A percentile compares a stretch with the other conserved stretches of the same genome.
Evolutionary conservation across 208 protist genomes (phyloP).

Genomic region (Crithidia expoeki): DNA sequence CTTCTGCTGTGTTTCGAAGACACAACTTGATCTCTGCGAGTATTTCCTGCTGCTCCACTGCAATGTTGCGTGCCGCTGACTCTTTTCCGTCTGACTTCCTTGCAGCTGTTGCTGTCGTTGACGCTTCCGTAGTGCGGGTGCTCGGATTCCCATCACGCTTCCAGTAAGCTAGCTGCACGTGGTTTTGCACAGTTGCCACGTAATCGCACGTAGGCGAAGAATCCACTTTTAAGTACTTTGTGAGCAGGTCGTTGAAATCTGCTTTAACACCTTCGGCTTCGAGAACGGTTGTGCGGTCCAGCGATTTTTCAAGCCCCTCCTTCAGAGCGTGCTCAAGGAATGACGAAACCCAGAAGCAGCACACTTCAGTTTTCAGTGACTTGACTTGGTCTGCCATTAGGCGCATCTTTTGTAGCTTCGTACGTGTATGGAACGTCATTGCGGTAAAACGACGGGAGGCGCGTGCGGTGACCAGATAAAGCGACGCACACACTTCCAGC

Average conservation of each 20-base stretch:
- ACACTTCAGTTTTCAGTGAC: not conserved
- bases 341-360: not conserved
- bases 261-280: not conserved
- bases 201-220: no score
- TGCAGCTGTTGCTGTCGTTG: no score
- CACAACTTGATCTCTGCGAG: no score
- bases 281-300: not conserved
- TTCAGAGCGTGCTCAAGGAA: slow-evolving; percentile 4
- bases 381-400: not conserved
- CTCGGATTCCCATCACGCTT: no score
- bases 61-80: no score
- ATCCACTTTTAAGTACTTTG: no score
- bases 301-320: not conserved
- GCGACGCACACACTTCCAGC: slow-evolving; percentile 9
- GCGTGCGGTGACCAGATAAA: not conserved
- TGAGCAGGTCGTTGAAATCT: no score
- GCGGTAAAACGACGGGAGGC: not conserved
- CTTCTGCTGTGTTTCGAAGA: no score
- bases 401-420: not conserved
- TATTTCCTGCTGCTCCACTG: no score
- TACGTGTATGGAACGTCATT: not conserved
- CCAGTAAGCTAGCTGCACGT: no score
- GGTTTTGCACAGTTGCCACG: no score
- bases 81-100: not conserved
- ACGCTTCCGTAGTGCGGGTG: no score